phyloP scores from a whole-genome alignment of 2,329 filamentous ascomycete species.

The Hypomyces perniciosus region DNA sequence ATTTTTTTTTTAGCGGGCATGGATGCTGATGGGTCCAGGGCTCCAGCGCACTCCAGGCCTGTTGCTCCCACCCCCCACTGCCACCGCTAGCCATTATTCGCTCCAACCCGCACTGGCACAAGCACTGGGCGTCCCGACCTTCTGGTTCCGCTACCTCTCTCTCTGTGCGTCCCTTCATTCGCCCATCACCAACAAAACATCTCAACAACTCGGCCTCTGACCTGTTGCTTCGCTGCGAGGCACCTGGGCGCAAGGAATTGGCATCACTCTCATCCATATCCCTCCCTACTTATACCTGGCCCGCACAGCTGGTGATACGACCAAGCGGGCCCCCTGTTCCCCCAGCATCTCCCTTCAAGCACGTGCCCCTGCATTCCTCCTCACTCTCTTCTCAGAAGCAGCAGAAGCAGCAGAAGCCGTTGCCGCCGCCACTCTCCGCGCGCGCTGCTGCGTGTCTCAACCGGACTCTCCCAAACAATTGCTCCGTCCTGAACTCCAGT shows the following conservation, averaged over 20 bases:
- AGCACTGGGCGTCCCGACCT: conserved; percentile 7
- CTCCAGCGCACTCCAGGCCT: neutral
- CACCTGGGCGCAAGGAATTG: conserved; percentile 7
- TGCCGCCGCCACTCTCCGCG: neutral
- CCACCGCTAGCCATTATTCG: neutral
- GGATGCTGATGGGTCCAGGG: too few species aligned
- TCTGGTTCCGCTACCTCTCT: conserved; percentile 10
- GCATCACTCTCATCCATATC: neutral
- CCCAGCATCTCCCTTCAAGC: conserved; percentile 14
- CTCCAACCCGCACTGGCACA: neutral
- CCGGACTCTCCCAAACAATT: neutral
- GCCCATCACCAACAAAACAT: conserved; percentile 9
- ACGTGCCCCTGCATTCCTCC: conserved; percentile 10
- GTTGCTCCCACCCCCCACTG: neutral
- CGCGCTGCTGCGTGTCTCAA: neutral
- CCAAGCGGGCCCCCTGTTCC: neutral
- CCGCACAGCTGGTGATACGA: neutral
- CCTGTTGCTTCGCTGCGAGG: neutral
- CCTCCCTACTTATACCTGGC: neutral
- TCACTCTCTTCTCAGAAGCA: neutral
- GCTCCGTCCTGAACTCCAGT: neutral
- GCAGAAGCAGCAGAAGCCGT: neutral
- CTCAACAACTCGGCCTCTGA: neutral
- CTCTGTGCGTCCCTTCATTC: conserved; percentile 1
- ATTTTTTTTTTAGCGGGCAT: too few species aligned